Evolutionary conservation across 2,329 filamentous ascomycete species (phyloP).

Genomic region (Dactylellina leptospora): DNA sequence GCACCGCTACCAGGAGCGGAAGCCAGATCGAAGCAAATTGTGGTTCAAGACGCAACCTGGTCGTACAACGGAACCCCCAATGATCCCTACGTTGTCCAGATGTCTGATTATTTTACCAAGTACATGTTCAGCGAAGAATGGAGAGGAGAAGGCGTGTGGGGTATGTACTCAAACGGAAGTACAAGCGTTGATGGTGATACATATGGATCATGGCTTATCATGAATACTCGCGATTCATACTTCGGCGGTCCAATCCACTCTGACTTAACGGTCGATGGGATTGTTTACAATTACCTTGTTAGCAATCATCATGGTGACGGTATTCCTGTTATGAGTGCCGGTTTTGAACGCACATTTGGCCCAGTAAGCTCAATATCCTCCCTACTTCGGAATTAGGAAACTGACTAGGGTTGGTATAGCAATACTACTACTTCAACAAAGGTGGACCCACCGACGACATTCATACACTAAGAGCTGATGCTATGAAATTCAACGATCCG

Average conservation of each 20-base stretch:
- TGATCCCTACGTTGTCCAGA: slow-evolving; percentile 67
- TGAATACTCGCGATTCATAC: slow-evolving; percentile 72
- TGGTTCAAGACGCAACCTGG: slow-evolving; percentile 73
- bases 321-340: slow-evolving; percentile 71
- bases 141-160: slow-evolving; percentile 57
- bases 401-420: slow-evolving; percentile 54
- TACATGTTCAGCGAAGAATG: slow-evolving; percentile 64
- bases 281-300: slow-evolving; percentile 71
- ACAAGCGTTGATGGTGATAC: slow-evolving; percentile 64
- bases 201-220: slow-evolving; percentile 71
- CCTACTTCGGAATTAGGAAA: too few relatives aligned
- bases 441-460: slow-evolving; percentile 63
- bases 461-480: slow-evolving; percentile 66
- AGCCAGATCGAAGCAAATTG: slow-evolving; percentile 62
- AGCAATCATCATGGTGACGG: slow-evolving; percentile 66
- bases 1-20: slow-evolving; percentile 65
- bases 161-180: slow-evolving; percentile 65
- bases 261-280: slow-evolving; percentile 71
- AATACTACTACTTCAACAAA: slow-evolving; percentile 72
- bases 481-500: slow-evolving; percentile 64
- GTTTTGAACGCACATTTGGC: slow-evolving; percentile 73
- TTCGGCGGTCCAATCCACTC: slow-evolving; percentile 71
- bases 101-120: slow-evolving; percentile 72
- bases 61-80: slow-evolving; percentile 67
- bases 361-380: slow-evolving; percentile 59